phyloP scores from a whole-genome alignment of 2,329 filamentous ascomycete genomes.

The Berkeleyomyces rouxiae region DNA sequence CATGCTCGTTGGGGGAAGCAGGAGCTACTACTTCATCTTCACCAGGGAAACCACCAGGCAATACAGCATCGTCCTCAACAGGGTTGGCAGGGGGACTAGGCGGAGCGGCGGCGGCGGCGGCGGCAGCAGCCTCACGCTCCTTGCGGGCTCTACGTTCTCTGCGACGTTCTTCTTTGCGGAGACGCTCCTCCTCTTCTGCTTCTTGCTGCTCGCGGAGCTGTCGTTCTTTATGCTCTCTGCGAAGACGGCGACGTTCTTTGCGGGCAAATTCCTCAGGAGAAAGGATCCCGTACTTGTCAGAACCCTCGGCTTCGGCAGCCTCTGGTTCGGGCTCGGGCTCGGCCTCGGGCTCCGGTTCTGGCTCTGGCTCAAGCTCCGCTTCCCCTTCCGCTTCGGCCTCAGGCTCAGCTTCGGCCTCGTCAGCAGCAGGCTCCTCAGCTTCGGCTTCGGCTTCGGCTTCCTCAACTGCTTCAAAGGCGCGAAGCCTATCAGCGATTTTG shows the following conservation, averaged over 20 bases:
- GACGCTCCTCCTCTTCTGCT: conserved; percentile 5
- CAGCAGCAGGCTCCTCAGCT: neutral
- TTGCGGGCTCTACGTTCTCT: conserved; percentile 1
- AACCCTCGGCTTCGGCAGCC: conserved; percentile 1
- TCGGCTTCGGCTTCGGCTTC: conserved; percentile 18
- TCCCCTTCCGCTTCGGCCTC: neutral
- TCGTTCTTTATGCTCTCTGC: conserved; percentile 9
- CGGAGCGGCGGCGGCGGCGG: neutral
- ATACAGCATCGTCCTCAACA: conserved; percentile 18
- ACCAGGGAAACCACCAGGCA: conserved; percentile 43
- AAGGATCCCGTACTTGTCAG: neutral
- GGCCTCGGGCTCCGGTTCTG: neutral
- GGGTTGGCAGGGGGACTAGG: conserved; percentile 10
- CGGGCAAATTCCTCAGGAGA: conserved; percentile 6
- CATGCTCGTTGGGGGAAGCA: conserved; percentile 23
- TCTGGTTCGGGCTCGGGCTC: neutral
- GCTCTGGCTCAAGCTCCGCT: neutral
- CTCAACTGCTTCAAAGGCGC: conserved; percentile 34
- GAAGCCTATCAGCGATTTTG: conserved; percentile 40
- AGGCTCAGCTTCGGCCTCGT: neutral
- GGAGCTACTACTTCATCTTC: conserved; percentile 23
- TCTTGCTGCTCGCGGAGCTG: conserved; percentile 6
- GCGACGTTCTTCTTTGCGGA: conserved; percentile 3
- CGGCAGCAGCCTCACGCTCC: neutral
- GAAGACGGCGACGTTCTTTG: conserved; percentile 11